phyloP scores from a whole-genome alignment of 805 yeast species.

The Wickerhamiella sergipiensis region DNA sequence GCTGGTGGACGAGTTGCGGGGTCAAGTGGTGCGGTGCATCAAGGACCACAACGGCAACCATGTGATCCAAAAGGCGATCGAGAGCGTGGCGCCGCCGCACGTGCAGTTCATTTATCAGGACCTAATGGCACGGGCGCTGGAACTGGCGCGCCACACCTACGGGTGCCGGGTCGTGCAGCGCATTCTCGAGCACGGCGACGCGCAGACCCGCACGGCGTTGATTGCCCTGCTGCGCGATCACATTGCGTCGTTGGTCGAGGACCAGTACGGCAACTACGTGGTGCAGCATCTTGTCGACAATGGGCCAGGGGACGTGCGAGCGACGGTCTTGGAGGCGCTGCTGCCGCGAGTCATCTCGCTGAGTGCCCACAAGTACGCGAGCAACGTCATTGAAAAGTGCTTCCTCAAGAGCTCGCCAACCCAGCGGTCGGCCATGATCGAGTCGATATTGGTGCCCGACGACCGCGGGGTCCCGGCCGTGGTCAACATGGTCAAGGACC shows the following conservation, averaged over 20 bases:
- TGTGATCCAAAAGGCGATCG: constrained; percentile 91
- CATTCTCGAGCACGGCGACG: constrained; percentile 62
- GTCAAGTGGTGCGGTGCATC: constrained; percentile 50
- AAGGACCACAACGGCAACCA: constrained; percentile 98
- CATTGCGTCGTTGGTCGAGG: constrained; percentile 69
- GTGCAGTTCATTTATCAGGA: constrained; percentile 63
- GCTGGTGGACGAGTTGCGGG: constrained; percentile 57
- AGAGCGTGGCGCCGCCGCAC: constrained; percentile 57
- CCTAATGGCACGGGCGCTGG: constrained; percentile 50
- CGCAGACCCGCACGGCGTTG: constrained; percentile 51
- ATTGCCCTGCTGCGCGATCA: constrained; percentile 59
- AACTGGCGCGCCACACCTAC: constrained; percentile 85
- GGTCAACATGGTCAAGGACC: constrained; percentile 92
- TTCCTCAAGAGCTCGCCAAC: constrained; percentile 54
- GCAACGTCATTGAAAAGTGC: constrained; percentile 93
- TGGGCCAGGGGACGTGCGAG: constrained; percentile 47
- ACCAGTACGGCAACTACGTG: constrained; percentile 95
- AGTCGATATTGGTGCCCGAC: constrained; percentile 35
- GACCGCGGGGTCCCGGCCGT: constrained; percentile 33
- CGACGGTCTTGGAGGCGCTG: constrained; percentile 52
- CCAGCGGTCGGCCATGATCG: constrained; percentile 51
- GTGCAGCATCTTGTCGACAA: constrained; percentile 88
- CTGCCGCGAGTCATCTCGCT: constrained; percentile 59
- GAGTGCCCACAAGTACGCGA: constrained; percentile 94
- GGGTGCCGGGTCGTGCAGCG: constrained; percentile 97